Percentiles rank a stretch among this genome's conserved stretches.
Conservation (phyloP, 1,284 basidiomycete genomes). For the Neonothopanus nambi region DNA sequence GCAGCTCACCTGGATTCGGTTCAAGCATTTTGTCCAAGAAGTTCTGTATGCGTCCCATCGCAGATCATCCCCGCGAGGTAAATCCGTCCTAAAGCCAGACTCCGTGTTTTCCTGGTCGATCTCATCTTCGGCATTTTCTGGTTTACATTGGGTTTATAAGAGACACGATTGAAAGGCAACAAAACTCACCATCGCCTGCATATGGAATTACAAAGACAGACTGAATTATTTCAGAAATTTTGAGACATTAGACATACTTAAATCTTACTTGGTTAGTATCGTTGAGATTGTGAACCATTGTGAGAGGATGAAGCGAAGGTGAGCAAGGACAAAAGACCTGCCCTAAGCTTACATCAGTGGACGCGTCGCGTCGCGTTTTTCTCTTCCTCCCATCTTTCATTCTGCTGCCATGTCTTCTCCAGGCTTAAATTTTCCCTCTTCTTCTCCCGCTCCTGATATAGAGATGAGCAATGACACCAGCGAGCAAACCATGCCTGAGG, state of each 20-base stretch:
- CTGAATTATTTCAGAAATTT: constrained; percentile 16
- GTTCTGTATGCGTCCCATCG: constrained; percentile 14
- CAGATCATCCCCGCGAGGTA: not conserved
- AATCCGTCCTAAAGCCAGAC: not conserved
- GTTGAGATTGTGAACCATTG: constrained; percentile 21
- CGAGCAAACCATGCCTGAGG: constrained; percentile 47
- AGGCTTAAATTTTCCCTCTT: constrained; percentile 68
- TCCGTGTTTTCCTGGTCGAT: not conserved
- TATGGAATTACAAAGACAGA: constrained; percentile 33
- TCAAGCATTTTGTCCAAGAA: constrained; percentile 13
- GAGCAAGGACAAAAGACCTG: not conserved
- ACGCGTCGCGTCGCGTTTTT: constrained; percentile 51
- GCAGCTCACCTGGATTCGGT: constrained; percentile 13
- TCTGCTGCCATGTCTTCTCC: constrained; percentile 61
- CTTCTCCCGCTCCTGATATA: too few relatives aligned
- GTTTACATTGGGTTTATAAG: not conserved
- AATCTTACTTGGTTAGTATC: constrained; percentile 28
- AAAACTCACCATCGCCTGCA: constrained; percentile 15
- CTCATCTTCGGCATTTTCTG: constrained; percentile 1
- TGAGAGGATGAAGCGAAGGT: too few relatives aligned
- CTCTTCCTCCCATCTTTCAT: constrained; percentile 14
- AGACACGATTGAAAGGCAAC: too few relatives aligned
- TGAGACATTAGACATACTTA: not conserved
- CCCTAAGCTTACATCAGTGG: not conserved
- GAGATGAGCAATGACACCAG: constrained; percentile 50